Base-by-base conservation (phyloP, 1,284 basidiomycete genomes). In the Papiliotrema terrestris region DNA sequence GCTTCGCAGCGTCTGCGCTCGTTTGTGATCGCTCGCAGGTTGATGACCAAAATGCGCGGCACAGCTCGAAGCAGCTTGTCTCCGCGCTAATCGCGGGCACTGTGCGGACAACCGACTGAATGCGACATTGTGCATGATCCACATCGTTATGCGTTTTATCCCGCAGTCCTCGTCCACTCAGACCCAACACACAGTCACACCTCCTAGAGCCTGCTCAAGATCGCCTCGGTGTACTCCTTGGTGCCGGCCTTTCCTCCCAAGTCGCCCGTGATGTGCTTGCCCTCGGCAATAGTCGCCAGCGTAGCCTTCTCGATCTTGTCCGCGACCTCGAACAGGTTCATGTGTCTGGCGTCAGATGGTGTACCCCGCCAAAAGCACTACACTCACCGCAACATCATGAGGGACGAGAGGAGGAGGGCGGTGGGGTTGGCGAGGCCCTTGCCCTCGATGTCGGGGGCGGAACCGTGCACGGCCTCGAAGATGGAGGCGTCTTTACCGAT, bases 381-480 rank as follows among this genome's bases (percentile, higher is more conserved):
- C 13, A 78, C 83, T 63, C 70, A 89, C 87, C 90, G 84, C 68
- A 96, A 77, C 92, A 97, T 98, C 95, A 98, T 98, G 68, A 97
- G 81, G 54, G 91, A 93, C 59, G 91, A 94, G 64, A 98, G 80
- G 55, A 98, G 81, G 54, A 98, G 84, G 14, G 96, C 96, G 26
- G 96, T 98, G 43, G 96, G 96, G 83, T 99, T 99, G 72, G 96
- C 96, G 69, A 95, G 83, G 69, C 94, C 93, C 78, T 92, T 92
- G 70, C 91, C 94, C 83, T 76, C 78, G 64, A 80, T 80, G 69
- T 82, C 81, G 50, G 78, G 78, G 17, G 93, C 92, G 42, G 92
- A 95, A 60, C 96, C 96, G 81, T 98, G 96, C 29, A 98, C 96
- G 59, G 96, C 95, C 81, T 99, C 96, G 69, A 98, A 99, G 79